Evolutionary conservation across 2,329 filamentous ascomycete genomes (phyloP).

Genomic region (Ilyonectria destructans): DNA sequence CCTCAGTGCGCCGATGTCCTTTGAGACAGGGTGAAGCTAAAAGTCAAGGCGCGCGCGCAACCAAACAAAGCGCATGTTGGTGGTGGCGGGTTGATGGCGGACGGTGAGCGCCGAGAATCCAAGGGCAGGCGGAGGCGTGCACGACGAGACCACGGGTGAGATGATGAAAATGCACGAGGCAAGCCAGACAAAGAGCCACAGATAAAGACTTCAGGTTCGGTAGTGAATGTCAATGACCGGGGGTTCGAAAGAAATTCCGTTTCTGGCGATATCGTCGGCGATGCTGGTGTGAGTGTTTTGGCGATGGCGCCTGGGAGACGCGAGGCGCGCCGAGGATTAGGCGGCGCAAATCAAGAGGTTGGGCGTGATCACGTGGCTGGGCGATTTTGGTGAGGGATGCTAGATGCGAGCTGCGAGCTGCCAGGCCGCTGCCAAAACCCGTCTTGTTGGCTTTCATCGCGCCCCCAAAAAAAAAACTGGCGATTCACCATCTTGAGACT

Average conservation of each 20-base stretch:
- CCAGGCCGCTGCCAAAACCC: not conserved
- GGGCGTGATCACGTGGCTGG: constrained; percentile 49
- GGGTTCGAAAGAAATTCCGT: constrained; percentile 29
- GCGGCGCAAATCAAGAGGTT: constrained; percentile 52
- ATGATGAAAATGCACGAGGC: constrained; percentile 4
- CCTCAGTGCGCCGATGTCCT: constrained; percentile 29
- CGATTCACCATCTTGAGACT: not conserved
- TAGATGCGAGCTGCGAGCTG: too few species aligned
- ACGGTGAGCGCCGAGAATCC: constrained; percentile 10
- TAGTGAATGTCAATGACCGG: constrained; percentile 20
- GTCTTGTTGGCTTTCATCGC: not conserved
- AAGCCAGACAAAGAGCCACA: not conserved
- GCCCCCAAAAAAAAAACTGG: not conserved
- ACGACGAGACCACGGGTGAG: not conserved
- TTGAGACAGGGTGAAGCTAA: constrained; percentile 42
- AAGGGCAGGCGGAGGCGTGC: not conserved
- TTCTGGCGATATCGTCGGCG: constrained; percentile 39
- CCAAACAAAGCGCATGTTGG: constrained; percentile 51
- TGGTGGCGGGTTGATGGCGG: constrained; percentile 32
- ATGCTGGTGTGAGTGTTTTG: constrained; percentile 48
- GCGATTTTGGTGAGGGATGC: constrained; percentile 16
- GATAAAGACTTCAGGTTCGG: constrained; percentile 3
- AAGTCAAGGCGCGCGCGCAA: constrained; percentile 33
- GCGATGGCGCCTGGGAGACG: constrained; percentile 46
- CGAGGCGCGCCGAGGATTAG: constrained; percentile 56